These are phyloP conservation scores for Leptoxyphium fumago DNA, from an alignment of 2,329 filamentous ascomycete species.

Conservation along the genomic window DNA sequence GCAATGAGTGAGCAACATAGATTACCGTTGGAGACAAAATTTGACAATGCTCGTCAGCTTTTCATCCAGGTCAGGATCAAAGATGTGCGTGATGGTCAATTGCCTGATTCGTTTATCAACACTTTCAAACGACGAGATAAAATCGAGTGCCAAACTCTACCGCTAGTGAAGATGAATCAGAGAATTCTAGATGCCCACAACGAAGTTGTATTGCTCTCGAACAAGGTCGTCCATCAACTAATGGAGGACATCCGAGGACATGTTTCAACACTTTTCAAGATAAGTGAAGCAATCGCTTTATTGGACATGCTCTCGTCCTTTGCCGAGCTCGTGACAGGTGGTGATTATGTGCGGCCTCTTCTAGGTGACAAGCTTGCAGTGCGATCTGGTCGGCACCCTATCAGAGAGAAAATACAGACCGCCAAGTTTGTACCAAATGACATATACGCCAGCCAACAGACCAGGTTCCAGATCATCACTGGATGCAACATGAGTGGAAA, in stretches of 20 bases:
- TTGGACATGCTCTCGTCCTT: slow-evolving; percentile 58
- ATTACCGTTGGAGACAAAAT: slow-evolving; percentile 54
- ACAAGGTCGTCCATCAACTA: slow-evolving; percentile 57
- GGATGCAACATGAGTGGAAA: slow-evolving; percentile 98
- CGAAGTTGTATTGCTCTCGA: slow-evolving; percentile 68
- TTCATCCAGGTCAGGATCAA: slow-evolving; percentile 52
- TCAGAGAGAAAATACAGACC: slow-evolving; percentile 58
- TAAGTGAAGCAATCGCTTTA: slow-evolving; percentile 74
- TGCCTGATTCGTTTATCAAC: slow-evolving; percentile 67
- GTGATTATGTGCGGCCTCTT: slow-evolving; percentile 51
- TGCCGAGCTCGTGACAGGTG: slow-evolving; percentile 53
- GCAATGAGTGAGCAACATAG: slow-evolving; percentile 46
- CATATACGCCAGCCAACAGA: slow-evolving; percentile 66
- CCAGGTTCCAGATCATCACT: slow-evolving; percentile 82
- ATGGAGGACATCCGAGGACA: slow-evolving; percentile 57
- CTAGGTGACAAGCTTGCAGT: slow-evolving; percentile 55
- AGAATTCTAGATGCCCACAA: slow-evolving; percentile 67
- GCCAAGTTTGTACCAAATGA: slow-evolving; percentile 75
- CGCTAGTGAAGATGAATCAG: slow-evolving; percentile 62
- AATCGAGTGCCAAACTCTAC: slow-evolving; percentile 77
- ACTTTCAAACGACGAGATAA: slow-evolving; percentile 54
- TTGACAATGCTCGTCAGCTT: slow-evolving; percentile 63
- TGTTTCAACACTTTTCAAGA: slow-evolving; percentile 60
- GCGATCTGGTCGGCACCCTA: slow-evolving; percentile 61
- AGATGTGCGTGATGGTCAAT: slow-evolving; percentile 44